phyloP scores from a whole-genome alignment of 2,329 filamentous ascomycete species.

The Monilinia fructigena region DNA sequence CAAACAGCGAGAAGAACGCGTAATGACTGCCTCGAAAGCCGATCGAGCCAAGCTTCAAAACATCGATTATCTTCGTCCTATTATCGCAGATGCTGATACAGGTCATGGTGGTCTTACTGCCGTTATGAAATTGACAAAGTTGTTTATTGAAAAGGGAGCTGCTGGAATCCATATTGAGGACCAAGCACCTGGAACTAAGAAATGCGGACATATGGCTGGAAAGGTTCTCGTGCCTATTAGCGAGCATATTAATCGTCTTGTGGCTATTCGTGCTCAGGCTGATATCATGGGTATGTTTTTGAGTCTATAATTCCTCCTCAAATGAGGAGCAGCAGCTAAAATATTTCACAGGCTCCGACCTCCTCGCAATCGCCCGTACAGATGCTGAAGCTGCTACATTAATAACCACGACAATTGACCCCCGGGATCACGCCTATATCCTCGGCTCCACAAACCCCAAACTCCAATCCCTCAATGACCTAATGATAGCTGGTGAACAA shows the following conservation, averaged over 20 bases:
- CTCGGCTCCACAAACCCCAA: slow-evolving; percentile 82
- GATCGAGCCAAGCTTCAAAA: slow-evolving; percentile 73
- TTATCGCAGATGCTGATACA: slow-evolving; percentile 95
- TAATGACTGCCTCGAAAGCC: slow-evolving; percentile 66
- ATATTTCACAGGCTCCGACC: slow-evolving; percentile 62
- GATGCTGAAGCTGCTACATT: slow-evolving; percentile 97
- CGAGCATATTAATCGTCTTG: slow-evolving; percentile 96
- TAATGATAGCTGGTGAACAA: slow-evolving; percentile 84
- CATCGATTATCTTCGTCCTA: slow-evolving; percentile 90
- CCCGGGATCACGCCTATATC: slow-evolving; percentile 92
- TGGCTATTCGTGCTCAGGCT: slow-evolving; percentile 94
- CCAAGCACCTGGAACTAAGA: slow-evolving; percentile 97
- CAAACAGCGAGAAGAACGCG: slow-evolving; percentile 94
- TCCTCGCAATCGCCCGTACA: slow-evolving; percentile 88
- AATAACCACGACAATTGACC: slow-evolving; percentile 94
- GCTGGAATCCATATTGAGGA: slow-evolving; percentile 99
- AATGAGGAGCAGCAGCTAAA: neutral
- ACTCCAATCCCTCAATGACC: slow-evolving; percentile 80
- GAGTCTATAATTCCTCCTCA: neutral
- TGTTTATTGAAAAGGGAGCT: slow-evolving; percentile 94
- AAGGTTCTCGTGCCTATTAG: slow-evolving; percentile 95
- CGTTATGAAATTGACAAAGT: slow-evolving; percentile 98
- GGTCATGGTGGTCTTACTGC: slow-evolving; percentile 97
- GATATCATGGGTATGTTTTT: slow-evolving; percentile 82
- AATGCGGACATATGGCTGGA: slow-evolving; percentile 99